Evolutionary conservation across 2,329 filamentous ascomycete genomes (phyloP).

Genomic region (Neofusicoccum umdonicola): DNA sequence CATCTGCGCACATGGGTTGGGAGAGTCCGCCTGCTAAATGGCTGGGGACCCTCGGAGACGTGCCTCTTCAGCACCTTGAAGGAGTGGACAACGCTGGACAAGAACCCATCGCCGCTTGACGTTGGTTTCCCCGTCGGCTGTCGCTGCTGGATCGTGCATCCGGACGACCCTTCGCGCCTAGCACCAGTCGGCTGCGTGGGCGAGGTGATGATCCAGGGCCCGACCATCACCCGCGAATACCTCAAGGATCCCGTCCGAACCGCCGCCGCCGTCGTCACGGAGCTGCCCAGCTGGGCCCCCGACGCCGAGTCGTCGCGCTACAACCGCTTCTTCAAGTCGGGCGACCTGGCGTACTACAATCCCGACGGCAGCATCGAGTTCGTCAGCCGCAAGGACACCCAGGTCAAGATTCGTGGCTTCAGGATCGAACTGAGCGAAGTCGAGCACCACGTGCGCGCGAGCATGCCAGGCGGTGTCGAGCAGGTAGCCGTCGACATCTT

Average conservation of each 20-base stretch:
- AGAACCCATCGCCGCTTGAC: background rate
- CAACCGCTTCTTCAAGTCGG: constrained; percentile 33
- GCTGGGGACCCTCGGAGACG: background rate
- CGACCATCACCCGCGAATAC: constrained; percentile 34
- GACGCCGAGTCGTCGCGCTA: constrained; percentile 10
- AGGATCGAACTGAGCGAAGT: constrained; percentile 48
- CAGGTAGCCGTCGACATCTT: background rate
- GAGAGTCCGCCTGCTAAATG: background rate
- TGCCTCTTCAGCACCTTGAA: background rate
- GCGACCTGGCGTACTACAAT: constrained; percentile 34
- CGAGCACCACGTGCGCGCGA: constrained; percentile 39
- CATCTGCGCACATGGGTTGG: background rate
- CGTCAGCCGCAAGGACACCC: constrained; percentile 34
- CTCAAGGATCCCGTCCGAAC: constrained; percentile 34
- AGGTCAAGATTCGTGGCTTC: constrained; percentile 43
- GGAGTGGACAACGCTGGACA: background rate
- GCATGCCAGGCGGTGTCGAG: background rate
- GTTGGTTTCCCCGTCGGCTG: background rate
- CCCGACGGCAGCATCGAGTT: constrained; percentile 35
- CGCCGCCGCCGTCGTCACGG: constrained; percentile 28
- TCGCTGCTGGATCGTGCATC: constrained; percentile 31
- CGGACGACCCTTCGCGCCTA: constrained; percentile 30
- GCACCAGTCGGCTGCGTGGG: constrained; percentile 35
- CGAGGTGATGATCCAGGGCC: constrained; percentile 35
- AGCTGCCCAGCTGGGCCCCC: constrained; percentile 29